phyloP scores from a whole-genome alignment of 2,329 filamentous ascomycete genomes.

The Trichoderma sp. region DNA sequence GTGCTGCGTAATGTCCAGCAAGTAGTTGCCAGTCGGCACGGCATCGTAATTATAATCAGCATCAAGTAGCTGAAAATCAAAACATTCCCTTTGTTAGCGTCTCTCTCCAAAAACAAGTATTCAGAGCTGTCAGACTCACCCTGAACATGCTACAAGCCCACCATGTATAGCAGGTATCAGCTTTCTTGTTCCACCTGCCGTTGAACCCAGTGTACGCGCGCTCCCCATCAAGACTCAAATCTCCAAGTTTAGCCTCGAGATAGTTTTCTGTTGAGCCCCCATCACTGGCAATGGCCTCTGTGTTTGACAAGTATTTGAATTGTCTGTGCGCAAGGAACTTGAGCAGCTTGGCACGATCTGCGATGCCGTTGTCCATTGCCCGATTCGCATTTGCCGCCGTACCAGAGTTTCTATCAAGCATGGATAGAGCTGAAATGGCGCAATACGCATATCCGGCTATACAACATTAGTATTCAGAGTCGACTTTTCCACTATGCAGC shows the following conservation, averaged over 20 bases:
- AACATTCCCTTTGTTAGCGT: not conserved
- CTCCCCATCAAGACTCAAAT: conserved; percentile 37
- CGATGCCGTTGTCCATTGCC: conserved; percentile 41
- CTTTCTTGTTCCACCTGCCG: conserved; percentile 85
- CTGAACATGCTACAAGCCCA: conserved; percentile 74
- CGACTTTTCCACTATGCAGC: not conserved
- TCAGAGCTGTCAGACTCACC: conserved; percentile 35
- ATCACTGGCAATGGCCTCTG: conserved; percentile 43
- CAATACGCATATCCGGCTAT: conserved; percentile 91
- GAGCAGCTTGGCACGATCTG: conserved; percentile 37
- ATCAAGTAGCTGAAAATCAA: conserved; percentile 54
- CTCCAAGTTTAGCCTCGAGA: conserved; percentile 40
- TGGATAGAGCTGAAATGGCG: conserved; percentile 73
- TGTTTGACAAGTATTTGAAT: conserved; percentile 57
- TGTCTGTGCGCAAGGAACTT: conserved; percentile 68
- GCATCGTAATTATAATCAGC: conserved; percentile 59
- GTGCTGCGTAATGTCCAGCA: conserved; percentile 86
- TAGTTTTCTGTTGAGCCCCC: conserved; percentile 39
- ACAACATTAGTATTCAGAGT: not conserved
- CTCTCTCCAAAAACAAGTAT: conserved; percentile 37
- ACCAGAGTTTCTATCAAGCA: conserved; percentile 65
- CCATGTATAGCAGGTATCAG: conserved; percentile 95
- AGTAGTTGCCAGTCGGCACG: conserved; percentile 68
- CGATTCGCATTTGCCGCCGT: conserved; percentile 25
- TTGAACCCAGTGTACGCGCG: conserved; percentile 73